Percentiles rank a stretch among this genome's conserved stretches.
phyloP scores from a whole-genome alignment of 1,284 basidiomycete species.

The Cryptococcus sp. region DNA sequence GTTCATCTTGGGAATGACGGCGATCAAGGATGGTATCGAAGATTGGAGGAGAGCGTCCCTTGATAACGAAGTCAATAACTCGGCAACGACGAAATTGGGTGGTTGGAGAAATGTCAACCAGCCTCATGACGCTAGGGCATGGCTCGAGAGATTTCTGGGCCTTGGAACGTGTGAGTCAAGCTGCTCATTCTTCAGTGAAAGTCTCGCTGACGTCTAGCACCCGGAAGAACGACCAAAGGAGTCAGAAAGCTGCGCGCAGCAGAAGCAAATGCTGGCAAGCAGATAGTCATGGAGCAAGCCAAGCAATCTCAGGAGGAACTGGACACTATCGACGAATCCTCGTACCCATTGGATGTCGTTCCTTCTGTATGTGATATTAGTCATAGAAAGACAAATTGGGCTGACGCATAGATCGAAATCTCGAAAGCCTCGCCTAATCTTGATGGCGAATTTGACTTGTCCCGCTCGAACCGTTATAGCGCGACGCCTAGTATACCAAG shows the following conservation, averaged over 20 bases:
- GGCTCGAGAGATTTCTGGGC: slow-evolving; percentile 67
- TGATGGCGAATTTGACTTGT: slow-evolving; percentile 5
- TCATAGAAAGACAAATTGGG: too few relatives aligned
- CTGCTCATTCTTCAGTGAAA: too few relatives aligned
- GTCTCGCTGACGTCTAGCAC: slow-evolving; percentile 20
- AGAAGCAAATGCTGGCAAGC: slow-evolving; percentile 63
- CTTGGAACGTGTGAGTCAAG: slow-evolving; percentile 32
- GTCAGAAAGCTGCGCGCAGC: slow-evolving; percentile 77
- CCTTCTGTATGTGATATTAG: too few relatives aligned
- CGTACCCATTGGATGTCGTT: slow-evolving; percentile 23
- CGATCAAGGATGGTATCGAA: slow-evolving; percentile 90
- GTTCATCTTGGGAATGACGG: slow-evolving; percentile 83
- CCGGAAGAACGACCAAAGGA: slow-evolving; percentile 64
- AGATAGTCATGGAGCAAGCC: slow-evolving; percentile 60
- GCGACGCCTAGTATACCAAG: slow-evolving; percentile 24
- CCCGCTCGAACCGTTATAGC: not conserved
- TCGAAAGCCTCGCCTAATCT: slow-evolving; percentile 14
- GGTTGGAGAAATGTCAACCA: slow-evolving; percentile 89
- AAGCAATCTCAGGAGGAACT: slow-evolving; percentile 36
- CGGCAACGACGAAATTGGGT: slow-evolving; percentile 55
- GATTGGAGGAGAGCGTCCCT: slow-evolving; percentile 81
- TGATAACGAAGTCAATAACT: slow-evolving; percentile 64
- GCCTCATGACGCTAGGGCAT: slow-evolving; percentile 68
- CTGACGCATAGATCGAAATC: slow-evolving; percentile 5
- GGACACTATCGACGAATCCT: slow-evolving; percentile 12